Percentiles rank a stretch among this genome's conserved stretches.
These are phyloP conservation scores for Barnettozyma sp. DNA, from an alignment of 805 yeast species.

Conservation along the genomic window DNA sequence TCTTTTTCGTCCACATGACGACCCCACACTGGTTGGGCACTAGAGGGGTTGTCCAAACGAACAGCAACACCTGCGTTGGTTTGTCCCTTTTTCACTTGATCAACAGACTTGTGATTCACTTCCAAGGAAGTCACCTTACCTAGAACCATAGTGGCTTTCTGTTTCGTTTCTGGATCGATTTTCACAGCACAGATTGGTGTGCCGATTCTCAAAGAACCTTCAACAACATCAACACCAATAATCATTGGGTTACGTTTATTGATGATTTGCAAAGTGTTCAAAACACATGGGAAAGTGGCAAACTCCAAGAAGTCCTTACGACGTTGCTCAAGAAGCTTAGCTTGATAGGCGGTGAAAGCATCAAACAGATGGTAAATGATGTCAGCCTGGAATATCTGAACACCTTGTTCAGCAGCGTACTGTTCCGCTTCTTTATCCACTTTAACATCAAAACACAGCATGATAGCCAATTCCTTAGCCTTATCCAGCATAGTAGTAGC, in stretches of 20 bases:
- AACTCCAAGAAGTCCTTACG: conserved; percentile 81
- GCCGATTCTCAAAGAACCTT: conserved; percentile 84
- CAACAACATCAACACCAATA: conserved; percentile 95
- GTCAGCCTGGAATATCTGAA: conserved; percentile 91
- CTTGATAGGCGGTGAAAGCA: conserved; percentile 87
- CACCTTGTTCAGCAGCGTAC: conserved; percentile 89
- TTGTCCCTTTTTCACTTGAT: conserved; percentile 84
- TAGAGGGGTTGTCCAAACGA: conserved; percentile 89
- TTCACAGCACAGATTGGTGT: conserved; percentile 96
- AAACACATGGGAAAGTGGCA: conserved; percentile 92
- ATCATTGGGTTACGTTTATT: conserved; percentile 99
- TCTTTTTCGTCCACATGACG: conserved; percentile 96
- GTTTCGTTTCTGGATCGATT: conserved; percentile 77
- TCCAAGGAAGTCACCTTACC: conserved; percentile 93
- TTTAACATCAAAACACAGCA: conserved; percentile 97
- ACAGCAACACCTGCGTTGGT: conserved; percentile 98
- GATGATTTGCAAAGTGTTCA: conserved; percentile 91
- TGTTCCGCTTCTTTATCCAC: conserved; percentile 98
- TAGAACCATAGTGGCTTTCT: conserved; percentile 55
- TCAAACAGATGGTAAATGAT: conserved; percentile 95
- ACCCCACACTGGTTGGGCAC: conserved; percentile 97
- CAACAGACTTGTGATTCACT: conserved; percentile 85
- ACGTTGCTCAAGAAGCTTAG: conserved; percentile 78
- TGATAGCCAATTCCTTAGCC: conserved; percentile 93
- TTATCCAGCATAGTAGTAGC: conserved; percentile 95